These are phyloP conservation scores for Lanmaoa pseudosensibilis DNA, from an alignment of 768 basidiomycete genomes.

Conservation along the genomic window DNA sequence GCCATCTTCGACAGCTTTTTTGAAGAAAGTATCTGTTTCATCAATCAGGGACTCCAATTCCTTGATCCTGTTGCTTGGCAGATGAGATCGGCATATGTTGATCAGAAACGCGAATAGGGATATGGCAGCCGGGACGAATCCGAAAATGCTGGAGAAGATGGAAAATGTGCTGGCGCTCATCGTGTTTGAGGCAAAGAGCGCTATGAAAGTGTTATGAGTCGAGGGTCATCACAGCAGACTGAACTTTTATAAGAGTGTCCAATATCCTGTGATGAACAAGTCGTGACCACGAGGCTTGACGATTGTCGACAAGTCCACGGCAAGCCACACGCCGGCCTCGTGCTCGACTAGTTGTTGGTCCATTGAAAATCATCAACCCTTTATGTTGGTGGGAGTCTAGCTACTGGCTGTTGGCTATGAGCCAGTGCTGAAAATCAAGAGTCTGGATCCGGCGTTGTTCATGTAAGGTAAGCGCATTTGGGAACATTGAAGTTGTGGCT, in stretches of 20 bases:
- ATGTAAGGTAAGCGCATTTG: too few relatives aligned
- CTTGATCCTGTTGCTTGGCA: conserved; percentile 8
- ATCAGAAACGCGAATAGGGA: neutral
- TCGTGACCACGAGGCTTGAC: neutral
- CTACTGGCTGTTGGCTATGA: neutral
- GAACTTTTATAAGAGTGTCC: neutral
- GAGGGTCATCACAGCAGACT: neutral
- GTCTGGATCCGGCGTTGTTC: too few relatives aligned
- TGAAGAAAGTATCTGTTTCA: neutral
- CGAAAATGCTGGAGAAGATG: conserved; percentile 2
- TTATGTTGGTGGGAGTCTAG: too few relatives aligned
- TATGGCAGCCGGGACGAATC: neutral
- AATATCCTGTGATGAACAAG: neutral
- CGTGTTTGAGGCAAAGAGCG: neutral
- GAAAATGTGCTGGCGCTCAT: conserved; percentile 1
- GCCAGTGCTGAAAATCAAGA: neutral
- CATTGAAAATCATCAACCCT: neutral
- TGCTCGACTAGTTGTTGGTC: neutral
- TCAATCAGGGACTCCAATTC: conserved; percentile 3
- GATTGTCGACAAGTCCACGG: too few relatives aligned
- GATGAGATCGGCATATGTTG: neutral
- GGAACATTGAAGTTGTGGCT: too few relatives aligned
- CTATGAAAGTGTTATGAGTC: neutral
- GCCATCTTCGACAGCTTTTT: conserved; percentile 5
- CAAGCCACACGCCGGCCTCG: neutral